Evolutionary conservation across 768 basidiomycete genomes (phyloP).

Genomic region (Rhizopogon vulgaris): DNA sequence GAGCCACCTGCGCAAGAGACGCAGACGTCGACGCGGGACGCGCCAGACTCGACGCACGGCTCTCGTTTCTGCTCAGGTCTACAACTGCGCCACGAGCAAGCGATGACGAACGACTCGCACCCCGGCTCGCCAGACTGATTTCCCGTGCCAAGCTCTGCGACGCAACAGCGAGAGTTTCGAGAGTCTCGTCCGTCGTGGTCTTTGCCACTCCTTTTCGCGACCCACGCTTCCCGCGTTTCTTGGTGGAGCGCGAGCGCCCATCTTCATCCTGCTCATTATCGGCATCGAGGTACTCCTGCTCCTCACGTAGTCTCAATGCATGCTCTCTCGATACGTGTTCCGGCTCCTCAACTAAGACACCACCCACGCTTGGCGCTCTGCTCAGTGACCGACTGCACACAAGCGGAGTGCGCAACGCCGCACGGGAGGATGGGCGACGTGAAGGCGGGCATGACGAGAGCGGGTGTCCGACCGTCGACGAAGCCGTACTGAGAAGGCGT

Average conservation of each 20-base stretch:
- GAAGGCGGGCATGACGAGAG: constrained; percentile 61
- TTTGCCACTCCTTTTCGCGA: constrained; percentile 73
- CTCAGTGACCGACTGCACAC: constrained; percentile 52
- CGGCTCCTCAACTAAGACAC: constrained; percentile 36
- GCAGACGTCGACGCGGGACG: constrained; percentile 20
- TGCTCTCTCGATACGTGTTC: constrained; percentile 27
- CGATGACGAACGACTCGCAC: constrained; percentile 39
- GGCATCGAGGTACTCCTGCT: constrained; percentile 2
- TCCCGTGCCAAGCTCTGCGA: constrained; percentile 82
- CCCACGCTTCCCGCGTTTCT: constrained; percentile 80
- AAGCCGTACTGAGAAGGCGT: constrained; percentile 55
- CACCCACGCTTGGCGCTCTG: constrained; percentile 58
- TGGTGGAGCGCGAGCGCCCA: constrained; percentile 50
- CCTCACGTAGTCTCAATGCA: constrained; percentile 14
- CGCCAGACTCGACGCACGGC: constrained; percentile 30
- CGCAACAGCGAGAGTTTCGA: constrained; percentile 69
- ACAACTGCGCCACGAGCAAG: constrained; percentile 19
- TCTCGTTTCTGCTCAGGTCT: constrained; percentile 19
- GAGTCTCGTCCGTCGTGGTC: constrained; percentile 44
- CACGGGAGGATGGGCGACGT: constrained; percentile 66
- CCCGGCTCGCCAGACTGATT: constrained; percentile 50
- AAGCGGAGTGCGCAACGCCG: constrained; percentile 49
- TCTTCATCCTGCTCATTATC: constrained; percentile 29
- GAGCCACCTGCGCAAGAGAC: constrained; percentile 23
- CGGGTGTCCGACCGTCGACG: constrained; percentile 53